These are phyloP conservation scores for Rhodotorula babjevae DNA, from an alignment of 768 basidiomycete genomes.

Conservation along the genomic window DNA sequence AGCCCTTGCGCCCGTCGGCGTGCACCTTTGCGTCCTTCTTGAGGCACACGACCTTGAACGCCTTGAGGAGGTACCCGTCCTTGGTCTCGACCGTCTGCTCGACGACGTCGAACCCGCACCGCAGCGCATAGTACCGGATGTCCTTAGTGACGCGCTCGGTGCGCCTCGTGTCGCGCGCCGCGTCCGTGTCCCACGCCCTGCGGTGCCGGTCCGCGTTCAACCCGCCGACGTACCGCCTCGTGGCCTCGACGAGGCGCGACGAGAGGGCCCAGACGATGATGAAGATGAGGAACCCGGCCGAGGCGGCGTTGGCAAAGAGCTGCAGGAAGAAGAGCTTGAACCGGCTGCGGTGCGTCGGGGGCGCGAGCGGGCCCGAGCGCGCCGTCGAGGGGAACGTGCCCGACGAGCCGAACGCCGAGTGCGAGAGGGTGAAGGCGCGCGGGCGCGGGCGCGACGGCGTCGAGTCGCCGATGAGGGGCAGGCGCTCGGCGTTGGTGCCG, in stretches of 20 bases:
- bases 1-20: slow-evolving; percentile 46
- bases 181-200: slow-evolving; percentile 48
- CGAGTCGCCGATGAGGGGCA: slow-evolving; percentile 34
- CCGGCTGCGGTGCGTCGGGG: slow-evolving; percentile 32
- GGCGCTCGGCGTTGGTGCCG: background rate
- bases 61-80: slow-evolving; percentile 52
- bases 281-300: slow-evolving; percentile 49
- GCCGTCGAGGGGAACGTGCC: slow-evolving; percentile 37
- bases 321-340: slow-evolving; percentile 47
- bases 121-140: slow-evolving; percentile 52
- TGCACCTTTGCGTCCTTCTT: slow-evolving; percentile 29
- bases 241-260: background rate
- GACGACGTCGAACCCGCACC: slow-evolving; percentile 52
- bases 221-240: slow-evolving; percentile 8
- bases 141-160: slow-evolving; percentile 50
- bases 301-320: slow-evolving; percentile 48
- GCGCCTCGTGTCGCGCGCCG: slow-evolving; percentile 44
- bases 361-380: slow-evolving; percentile 29
- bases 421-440: slow-evolving; percentile 37
- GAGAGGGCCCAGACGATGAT: slow-evolving; percentile 52
- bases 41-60: slow-evolving; percentile 44
- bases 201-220: background rate
- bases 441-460: slow-evolving; percentile 39
- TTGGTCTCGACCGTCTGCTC: slow-evolving; percentile 53
- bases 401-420: slow-evolving; percentile 37